Evolutionary conservation across 2,329 filamentous ascomycete genomes (phyloP), one percentile per base, ranked within the genome.

Genomic region (Sphaerulina musiva): DNA sequence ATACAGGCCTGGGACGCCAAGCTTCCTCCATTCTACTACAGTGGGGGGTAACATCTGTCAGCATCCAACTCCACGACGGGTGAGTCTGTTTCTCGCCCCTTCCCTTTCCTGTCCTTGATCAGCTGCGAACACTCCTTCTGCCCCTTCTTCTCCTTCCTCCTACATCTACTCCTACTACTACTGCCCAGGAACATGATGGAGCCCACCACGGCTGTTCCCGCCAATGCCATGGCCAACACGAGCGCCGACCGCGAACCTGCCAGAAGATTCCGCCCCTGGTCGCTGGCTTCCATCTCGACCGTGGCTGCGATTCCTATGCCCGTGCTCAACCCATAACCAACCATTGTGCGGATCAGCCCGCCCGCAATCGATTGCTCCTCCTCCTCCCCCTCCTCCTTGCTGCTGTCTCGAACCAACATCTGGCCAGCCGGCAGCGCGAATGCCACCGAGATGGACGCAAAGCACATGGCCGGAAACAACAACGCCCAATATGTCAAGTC

Each of bases 401-500:
- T 31, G 4, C n/a, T 36, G 10, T 49, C 46, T 9, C 31, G n/a
- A 2, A 9, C 40, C 2, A 49, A 32, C 7, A 26, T 43, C 7
- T 48, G 41, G 11, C 14, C n/a, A 1, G 52, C 41, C 5, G 40
- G 32, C 17, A 31, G 47, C 17, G 38, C 32, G 26, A 54, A 39
- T 6, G 17, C 34, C 6, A 42, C 45, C 2, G 41, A 40, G 31
- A 43, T 8, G 4, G 47, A 17, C 9, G 26, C 42, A 4, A 40
- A 17, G 11, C 26, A 20, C n/a, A 53, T 38, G 4, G 54, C 54
- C 0, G 54, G 50, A 31, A 56, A 53, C 14, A 42, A 50, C 46
- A 50, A 49, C 6, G 34, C 50, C 50, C 50, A 56, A 34, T 53
- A 56, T 31, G 47, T 53, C 43, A 51, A 42, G 20, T 51, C 11